Conservation (phyloP, 2,329 filamentous ascomycete species). For the Phoma sp. region DNA sequence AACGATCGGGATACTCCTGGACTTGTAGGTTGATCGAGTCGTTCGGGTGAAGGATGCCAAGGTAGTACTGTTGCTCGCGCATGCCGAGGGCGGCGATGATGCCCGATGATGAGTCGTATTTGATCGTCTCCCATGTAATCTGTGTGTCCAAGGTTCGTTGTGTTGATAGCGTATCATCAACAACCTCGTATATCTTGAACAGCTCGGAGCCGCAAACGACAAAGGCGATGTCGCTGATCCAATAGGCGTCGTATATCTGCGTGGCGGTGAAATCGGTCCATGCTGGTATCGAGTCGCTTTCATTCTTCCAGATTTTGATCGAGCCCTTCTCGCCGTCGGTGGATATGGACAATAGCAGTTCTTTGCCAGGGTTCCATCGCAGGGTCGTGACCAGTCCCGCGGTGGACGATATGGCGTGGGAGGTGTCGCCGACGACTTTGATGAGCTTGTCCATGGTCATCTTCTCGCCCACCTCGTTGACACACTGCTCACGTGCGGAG, state of each 20-base stretch:
- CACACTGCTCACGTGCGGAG: constrained; percentile 44
- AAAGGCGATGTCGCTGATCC: constrained; percentile 54
- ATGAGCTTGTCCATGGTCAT: constrained; percentile 49
- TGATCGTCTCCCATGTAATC: constrained; percentile 48
- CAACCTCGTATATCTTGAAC: constrained; percentile 49
- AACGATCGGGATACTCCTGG: constrained; percentile 43
- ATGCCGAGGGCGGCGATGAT: constrained; percentile 48
- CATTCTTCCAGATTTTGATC: constrained; percentile 50
- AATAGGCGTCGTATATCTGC: constrained; percentile 53
- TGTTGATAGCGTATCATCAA: constrained; percentile 31
- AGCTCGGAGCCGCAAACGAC: constrained; percentile 53
- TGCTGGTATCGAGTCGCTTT: constrained; percentile 47
- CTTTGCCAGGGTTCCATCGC: constrained; percentile 44
- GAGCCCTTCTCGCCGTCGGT: constrained; percentile 49
- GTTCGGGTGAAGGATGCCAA: constrained; percentile 48
- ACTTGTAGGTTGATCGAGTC: constrained; percentile 43
- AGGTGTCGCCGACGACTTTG: constrained; percentile 40
- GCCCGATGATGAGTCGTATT: constrained; percentile 51
- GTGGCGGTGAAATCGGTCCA: constrained; percentile 53
- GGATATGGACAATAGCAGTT: constrained; percentile 47
- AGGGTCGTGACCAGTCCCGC: constrained; percentile 48
- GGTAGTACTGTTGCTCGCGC: constrained; percentile 33
- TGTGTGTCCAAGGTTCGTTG: constrained; percentile 43
- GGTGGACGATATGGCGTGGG: constrained; percentile 45
- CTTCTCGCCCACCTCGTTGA: constrained; percentile 47